Percentiles rank a stretch among this genome's conserved stretches.
Evolutionary conservation across 495 filamentous ascomycete genomes (phyloP).

Genomic region (Extremus antarcticus): DNA sequence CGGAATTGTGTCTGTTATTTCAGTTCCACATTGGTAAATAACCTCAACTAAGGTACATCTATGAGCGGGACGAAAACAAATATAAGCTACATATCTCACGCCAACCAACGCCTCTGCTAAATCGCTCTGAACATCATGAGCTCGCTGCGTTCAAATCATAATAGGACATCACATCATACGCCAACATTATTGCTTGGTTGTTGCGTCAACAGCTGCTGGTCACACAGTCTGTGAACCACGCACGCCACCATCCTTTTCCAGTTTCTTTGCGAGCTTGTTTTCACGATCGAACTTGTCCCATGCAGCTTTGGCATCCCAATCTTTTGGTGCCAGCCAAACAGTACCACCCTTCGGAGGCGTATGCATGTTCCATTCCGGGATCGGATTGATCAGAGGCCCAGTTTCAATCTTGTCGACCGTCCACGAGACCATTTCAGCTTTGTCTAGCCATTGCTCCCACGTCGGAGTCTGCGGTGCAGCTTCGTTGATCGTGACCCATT

Average conservation of each 20-base stretch:
- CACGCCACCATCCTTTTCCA: not conserved
- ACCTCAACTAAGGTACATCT: not conserved
- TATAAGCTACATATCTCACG: no score
- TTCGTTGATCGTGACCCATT: conserved; percentile 27
- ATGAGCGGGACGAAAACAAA: not conserved
- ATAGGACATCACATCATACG: not conserved
- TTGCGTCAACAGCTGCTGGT: not conserved
- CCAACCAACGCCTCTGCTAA: not conserved
- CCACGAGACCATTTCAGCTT: conserved; percentile 17
- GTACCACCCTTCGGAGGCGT: not conserved
- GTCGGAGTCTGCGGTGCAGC: conserved; percentile 31
- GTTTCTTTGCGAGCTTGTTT: not conserved
- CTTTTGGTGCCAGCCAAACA: not conserved
- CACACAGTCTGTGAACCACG: not conserved
- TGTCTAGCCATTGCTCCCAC: conserved; percentile 33
- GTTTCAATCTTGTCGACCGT: not conserved
- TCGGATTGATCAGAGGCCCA: not conserved
- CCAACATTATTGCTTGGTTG: not conserved
- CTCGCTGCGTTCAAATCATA: not conserved
- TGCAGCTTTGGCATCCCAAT: conserved; percentile 5
- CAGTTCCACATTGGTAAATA: no score
- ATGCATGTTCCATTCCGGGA: not conserved
- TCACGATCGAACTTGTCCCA: conserved; percentile 2
- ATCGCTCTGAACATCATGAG: not conserved
- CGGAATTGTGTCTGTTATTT: no score